Evolutionary conservation across 2,329 filamentous ascomycete genomes (phyloP).

Genomic region (Talaromyces sp.): DNA sequence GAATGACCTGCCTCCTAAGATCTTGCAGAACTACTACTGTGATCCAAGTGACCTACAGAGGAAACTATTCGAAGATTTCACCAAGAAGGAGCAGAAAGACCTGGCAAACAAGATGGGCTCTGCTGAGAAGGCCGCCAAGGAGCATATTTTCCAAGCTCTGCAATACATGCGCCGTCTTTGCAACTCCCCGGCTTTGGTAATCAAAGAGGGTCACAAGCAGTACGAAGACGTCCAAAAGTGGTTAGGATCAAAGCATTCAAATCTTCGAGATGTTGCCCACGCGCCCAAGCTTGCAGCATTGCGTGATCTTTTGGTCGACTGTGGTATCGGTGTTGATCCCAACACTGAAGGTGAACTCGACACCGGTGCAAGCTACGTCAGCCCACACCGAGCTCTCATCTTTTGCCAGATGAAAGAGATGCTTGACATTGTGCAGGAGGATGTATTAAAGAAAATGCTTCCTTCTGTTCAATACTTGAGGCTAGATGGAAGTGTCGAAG

Average conservation of each 20-base stretch:
- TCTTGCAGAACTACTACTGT: conserved; percentile 98
- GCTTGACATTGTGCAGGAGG: conserved; percentile 97
- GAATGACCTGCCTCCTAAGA: conserved; percentile 94
- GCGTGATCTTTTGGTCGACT: conserved; percentile 92
- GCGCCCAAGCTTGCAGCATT: conserved; percentile 90
- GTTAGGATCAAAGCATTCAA: conserved; percentile 72
- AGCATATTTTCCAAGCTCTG: conserved; percentile 97
- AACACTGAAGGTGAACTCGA: conserved; percentile 49
- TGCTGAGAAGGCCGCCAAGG: conserved; percentile 87
- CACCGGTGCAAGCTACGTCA: conserved; percentile 71
- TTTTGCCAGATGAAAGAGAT: conserved; percentile 99
- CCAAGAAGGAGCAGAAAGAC: conserved; percentile 85
- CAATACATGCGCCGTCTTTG: conserved; percentile 99
- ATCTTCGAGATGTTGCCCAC: conserved; percentile 77
- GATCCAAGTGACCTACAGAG: conserved; percentile 92
- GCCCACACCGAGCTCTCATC: conserved; percentile 88
- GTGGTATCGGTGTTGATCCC: conserved; percentile 80
- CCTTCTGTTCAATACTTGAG: conserved; percentile 88
- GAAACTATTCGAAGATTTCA: conserved; percentile 94
- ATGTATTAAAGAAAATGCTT: conserved; percentile 84
- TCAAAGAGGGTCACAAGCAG: conserved; percentile 87
- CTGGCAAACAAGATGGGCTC: conserved; percentile 77
- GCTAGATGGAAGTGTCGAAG: conserved; percentile 90
- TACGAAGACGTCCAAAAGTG: conserved; percentile 83
- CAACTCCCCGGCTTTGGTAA: conserved; percentile 92